A percentile compares a stretch with the other conserved stretches of the same genome.
Conservation (phyloP, 2,329 filamentous ascomycete genomes). For the Venturia aucupariae region DNA sequence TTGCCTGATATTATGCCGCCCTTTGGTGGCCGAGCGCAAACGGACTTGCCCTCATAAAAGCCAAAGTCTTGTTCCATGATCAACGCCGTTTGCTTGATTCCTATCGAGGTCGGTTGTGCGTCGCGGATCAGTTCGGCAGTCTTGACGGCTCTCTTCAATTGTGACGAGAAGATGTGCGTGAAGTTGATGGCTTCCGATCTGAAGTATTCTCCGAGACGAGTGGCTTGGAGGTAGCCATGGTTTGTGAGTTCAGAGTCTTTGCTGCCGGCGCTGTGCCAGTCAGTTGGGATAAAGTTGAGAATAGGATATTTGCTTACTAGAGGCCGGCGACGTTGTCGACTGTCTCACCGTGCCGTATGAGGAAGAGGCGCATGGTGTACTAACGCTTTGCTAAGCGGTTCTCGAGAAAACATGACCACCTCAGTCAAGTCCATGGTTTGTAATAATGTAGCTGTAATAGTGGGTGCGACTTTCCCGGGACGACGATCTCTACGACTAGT, state of each 20-base stretch:
- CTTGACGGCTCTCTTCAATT: conserved; percentile 61
- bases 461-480: too few relatives aligned
- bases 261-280: conserved; percentile 57
- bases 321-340: conserved; percentile 77
- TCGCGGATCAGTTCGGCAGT: conserved; percentile 60
- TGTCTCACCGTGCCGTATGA: conserved; percentile 83
- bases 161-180: conserved; percentile 66
- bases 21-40: conserved; percentile 32
- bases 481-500: not conserved
- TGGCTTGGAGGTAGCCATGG: conserved; percentile 74
- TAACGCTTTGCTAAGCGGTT: not conserved
- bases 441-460: too few relatives aligned
- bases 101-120: conserved; percentile 36
- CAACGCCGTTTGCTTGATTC: conserved; percentile 21
- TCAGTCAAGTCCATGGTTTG: not conserved
- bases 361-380: conserved; percentile 52
- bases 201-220: conserved; percentile 58
- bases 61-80: conserved; percentile 65
- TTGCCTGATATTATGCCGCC: conserved; percentile 26
- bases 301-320: conserved; percentile 45
- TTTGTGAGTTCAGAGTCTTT: conserved; percentile 73
- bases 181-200: conserved; percentile 55
- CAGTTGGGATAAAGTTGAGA: not conserved
- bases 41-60: conserved; percentile 56
- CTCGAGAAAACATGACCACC: too few relatives aligned